Conservation (phyloP, 2,329 filamentous ascomycete genomes). For the Paracoccidioides lutzii region DNA sequence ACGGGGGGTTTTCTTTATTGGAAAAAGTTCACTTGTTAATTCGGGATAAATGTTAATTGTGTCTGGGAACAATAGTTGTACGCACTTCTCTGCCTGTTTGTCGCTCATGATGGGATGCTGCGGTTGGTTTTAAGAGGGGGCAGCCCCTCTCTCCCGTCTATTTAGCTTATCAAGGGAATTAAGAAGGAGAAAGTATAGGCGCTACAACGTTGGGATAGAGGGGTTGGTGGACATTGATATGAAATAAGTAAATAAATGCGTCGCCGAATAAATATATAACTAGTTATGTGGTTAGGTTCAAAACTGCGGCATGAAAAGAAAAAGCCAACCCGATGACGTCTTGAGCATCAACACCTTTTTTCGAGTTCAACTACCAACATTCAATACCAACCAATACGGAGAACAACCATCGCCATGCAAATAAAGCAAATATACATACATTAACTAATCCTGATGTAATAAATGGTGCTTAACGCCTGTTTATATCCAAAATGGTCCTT, state of each 20-base stretch:
- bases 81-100: conserved; percentile 7
- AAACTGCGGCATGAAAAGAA: too few relatives aligned
- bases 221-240: not conserved
- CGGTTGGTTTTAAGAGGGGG: not conserved
- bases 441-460: not conserved
- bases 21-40: conserved; percentile 10
- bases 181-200: not conserved
- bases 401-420: not conserved
- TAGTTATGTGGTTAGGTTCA: not conserved
- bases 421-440: not conserved
- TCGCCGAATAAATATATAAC: not conserved
- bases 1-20: conserved; percentile 13
- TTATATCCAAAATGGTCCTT: conserved; percentile 27
- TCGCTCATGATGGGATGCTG: conserved; percentile 1
- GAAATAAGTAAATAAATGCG: too few relatives aligned
- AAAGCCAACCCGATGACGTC: too few relatives aligned
- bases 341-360: not conserved
- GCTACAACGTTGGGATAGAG: not conserved
- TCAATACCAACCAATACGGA: too few relatives aligned
- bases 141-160: not conserved
- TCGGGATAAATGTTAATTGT: not conserved
- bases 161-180: not conserved
- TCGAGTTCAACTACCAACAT: too few relatives aligned
- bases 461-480: not conserved
- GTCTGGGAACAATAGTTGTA: not conserved